Percentiles rank a stretch among this genome's conserved stretches.
phyloP scores from a whole-genome alignment of 2,329 filamentous ascomycete genomes.

The Periconia digitata region DNA sequence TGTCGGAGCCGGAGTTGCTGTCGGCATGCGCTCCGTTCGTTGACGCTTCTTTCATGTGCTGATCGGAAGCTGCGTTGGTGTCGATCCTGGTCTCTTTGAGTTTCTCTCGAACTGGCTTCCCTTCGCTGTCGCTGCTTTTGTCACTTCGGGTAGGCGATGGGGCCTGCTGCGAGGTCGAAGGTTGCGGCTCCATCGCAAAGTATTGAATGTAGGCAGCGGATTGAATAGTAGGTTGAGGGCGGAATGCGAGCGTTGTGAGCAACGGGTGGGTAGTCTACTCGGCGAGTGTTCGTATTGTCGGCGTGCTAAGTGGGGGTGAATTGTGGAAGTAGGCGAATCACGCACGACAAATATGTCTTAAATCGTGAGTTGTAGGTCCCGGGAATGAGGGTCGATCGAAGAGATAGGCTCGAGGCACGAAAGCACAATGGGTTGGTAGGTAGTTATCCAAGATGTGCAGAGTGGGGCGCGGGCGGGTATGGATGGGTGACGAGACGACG shows the following conservation, averaged over 20 bases:
- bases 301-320: too few species aligned
- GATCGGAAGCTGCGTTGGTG: conserved; percentile 30
- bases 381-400: too few species aligned
- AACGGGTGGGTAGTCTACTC: conserved; percentile 3
- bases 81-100: conserved; percentile 64
- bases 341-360: too few species aligned
- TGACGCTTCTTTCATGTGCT: conserved; percentile 24
- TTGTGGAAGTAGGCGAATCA: too few species aligned
- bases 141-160: conserved; percentile 42
- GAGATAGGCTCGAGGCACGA: too few species aligned
- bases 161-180: conserved; percentile 16
- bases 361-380: too few species aligned
- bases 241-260: not conserved
- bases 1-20: conserved; percentile 38
- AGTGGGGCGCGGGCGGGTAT: too few species aligned
- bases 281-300: conserved; percentile 4
- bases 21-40: conserved; percentile 30
- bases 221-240: not conserved
- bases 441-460: too few species aligned
- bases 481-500: conserved; percentile 11
- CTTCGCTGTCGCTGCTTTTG: conserved; percentile 49
- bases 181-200: conserved; percentile 12
- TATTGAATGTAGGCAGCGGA: not conserved
- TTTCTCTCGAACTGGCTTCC: conserved; percentile 62
- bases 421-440: too few species aligned